Evolutionary conservation across 805 yeast species (phyloP).

Genomic region (Candida nemodendra): DNA sequence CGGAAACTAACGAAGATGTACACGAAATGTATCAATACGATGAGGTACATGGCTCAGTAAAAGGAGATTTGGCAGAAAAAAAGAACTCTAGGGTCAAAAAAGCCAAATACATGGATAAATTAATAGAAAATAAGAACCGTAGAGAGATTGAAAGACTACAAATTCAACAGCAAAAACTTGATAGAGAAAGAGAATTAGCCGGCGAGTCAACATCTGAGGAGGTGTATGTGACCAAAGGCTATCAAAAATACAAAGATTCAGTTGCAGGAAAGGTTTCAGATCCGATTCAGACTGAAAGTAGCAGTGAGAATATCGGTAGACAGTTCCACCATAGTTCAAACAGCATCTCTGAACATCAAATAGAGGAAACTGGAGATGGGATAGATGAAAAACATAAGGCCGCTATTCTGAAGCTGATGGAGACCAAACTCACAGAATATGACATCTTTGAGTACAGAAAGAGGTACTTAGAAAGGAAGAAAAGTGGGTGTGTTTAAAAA

Average conservation of each 20-base stretch:
- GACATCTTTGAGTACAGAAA: conserved; percentile 19
- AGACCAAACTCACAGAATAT: conserved; percentile 16
- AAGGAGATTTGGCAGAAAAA: conserved; percentile 24
- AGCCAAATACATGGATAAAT: conserved; percentile 37
- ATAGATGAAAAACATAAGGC: conserved; percentile 4
- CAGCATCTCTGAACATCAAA: not conserved
- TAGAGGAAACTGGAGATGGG: not conserved
- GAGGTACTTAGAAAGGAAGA: conserved; percentile 21
- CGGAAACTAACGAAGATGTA: not conserved
- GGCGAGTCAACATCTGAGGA: conserved; percentile 39
- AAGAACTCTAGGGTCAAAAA: conserved; percentile 20
- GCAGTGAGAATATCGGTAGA: not conserved
- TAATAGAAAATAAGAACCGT: conserved; percentile 43
- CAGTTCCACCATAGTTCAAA: not conserved
- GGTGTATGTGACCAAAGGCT: conserved; percentile 48
- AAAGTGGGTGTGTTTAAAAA: too few species aligned
- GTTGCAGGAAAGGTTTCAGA: not conserved
- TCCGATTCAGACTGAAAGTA: not conserved
- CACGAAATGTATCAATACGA: conserved; percentile 39
- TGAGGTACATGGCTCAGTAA: conserved; percentile 46
- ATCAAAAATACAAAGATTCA: conserved; percentile 37
- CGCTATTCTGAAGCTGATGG: conserved; percentile 10
- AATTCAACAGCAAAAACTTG: conserved; percentile 37
- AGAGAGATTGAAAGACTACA: conserved; percentile 47
- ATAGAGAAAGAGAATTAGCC: conserved; percentile 39